Evolutionary conservation across 352 stramenopile genomes (phyloP).

Genomic region (Phytopythium vexans): DNA sequence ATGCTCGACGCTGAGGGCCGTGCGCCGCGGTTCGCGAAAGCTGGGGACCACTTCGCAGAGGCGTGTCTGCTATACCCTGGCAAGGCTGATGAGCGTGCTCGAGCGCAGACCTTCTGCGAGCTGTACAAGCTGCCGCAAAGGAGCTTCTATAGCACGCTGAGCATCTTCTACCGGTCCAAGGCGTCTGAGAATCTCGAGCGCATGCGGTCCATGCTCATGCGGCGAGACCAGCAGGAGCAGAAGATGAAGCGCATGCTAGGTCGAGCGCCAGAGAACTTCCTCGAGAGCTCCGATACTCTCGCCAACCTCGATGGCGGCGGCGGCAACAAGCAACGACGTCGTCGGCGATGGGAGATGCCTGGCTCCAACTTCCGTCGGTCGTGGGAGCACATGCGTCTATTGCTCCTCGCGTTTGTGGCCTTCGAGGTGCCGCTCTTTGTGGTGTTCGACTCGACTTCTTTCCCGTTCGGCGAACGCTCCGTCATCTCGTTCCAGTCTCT

Average conservation of each 20-base stretch:
- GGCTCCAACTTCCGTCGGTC: slow-evolving; percentile 54
- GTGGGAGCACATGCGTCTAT: slow-evolving; percentile 51
- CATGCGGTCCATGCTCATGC: slow-evolving; percentile 53
- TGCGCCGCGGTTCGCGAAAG: slow-evolving; percentile 27
- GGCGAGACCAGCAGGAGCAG: slow-evolving; percentile 64
- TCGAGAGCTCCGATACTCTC: not conserved
- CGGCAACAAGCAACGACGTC: slow-evolving; percentile 1
- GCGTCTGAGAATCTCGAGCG: slow-evolving; percentile 27
- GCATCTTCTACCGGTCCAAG: slow-evolving; percentile 46
- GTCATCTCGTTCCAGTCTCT: slow-evolving; percentile 49
- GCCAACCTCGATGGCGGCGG: not conserved
- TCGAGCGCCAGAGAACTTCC: slow-evolving; percentile 20
- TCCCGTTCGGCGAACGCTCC: slow-evolving; percentile 36
- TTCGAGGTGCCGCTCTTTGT: slow-evolving; percentile 69
- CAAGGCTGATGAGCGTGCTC: slow-evolving; percentile 43
- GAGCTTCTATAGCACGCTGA: slow-evolving; percentile 48
- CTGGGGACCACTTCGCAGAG: slow-evolving; percentile 58
- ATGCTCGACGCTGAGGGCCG: slow-evolving; percentile 34
- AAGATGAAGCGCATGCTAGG: slow-evolving; percentile 80
- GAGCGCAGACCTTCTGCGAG: slow-evolving; percentile 69
- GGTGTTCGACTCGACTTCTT: slow-evolving; percentile 58
- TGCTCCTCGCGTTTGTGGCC: slow-evolving; percentile 49
- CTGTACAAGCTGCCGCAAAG: slow-evolving; percentile 65
- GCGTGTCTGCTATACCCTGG: slow-evolving; percentile 39
- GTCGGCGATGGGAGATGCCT: slow-evolving; percentile 41